phyloP scores from a whole-genome alignment of 2,329 filamentous ascomycete species.

The Pestalotiopsis sp. region DNA sequence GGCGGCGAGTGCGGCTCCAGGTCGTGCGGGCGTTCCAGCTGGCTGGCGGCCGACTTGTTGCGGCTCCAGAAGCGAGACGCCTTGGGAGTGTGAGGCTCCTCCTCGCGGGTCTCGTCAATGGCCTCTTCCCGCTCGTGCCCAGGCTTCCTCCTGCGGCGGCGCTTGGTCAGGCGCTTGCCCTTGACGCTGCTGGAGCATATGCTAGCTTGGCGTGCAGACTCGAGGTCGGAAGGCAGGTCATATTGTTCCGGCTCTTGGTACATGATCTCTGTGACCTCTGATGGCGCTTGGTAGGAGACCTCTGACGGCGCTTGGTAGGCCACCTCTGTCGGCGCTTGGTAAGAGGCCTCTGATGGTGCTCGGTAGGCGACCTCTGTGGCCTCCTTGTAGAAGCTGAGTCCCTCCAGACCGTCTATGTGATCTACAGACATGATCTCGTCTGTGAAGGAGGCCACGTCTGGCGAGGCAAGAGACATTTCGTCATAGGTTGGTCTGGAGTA shows the following conservation, averaged over 20 bases:
- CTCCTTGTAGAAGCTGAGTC: slow-evolving; percentile 28
- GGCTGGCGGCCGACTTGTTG: slow-evolving; percentile 26
- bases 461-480: slow-evolving; percentile 37
- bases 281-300: too few relatives aligned
- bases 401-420: slow-evolving; percentile 34
- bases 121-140: slow-evolving; percentile 27
- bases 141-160: slow-evolving; percentile 31
- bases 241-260: slow-evolving; percentile 28
- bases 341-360: too few relatives aligned
- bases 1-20: slow-evolving; percentile 16
- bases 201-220: slow-evolving; percentile 35
- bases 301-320: too few relatives aligned
- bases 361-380: too few relatives aligned
- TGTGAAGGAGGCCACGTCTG: slow-evolving; percentile 57
- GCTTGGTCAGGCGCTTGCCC: slow-evolving; percentile 39
- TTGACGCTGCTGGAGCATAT: slow-evolving; percentile 35
- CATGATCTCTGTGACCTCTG: too few relatives aligned
- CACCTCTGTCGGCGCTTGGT: too few relatives aligned
- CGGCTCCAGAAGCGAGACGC: slow-evolving; percentile 23
- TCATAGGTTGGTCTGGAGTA: slow-evolving; percentile 15
- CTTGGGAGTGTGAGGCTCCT: slow-evolving; percentile 15
- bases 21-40: slow-evolving; percentile 15
- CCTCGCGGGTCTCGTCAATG: slow-evolving; percentile 12
- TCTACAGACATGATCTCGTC: slow-evolving; percentile 46
- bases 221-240: slow-evolving; percentile 34